Percentiles rank a stretch among this genome's conserved stretches.
These are phyloP conservation scores for Colletotrichum paranaense DNA, from an alignment of 2,329 filamentous ascomycete species.

Conservation along the genomic window DNA sequence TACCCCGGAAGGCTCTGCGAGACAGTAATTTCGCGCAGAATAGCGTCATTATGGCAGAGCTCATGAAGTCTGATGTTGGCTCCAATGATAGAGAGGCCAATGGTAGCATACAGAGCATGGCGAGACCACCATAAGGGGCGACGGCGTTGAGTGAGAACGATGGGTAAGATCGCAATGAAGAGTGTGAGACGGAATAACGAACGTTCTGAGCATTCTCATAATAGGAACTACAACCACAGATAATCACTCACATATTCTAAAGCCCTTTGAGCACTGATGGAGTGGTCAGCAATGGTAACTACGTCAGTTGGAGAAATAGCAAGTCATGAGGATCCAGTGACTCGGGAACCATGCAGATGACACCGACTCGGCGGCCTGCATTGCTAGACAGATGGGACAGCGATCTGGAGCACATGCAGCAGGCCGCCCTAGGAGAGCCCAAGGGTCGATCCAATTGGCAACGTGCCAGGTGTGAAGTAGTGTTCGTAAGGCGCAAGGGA, in stretches of 20 bases:
- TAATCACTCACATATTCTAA: not conserved
- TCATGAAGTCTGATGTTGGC: not conserved
- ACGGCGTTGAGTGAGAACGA: not conserved
- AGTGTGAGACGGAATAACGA: not conserved
- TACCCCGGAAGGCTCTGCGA: not conserved
- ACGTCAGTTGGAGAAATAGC: not conserved
- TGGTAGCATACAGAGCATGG: not conserved
- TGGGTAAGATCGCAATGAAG: too few relatives aligned
- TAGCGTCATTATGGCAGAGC: not conserved
- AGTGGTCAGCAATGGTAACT: not conserved
- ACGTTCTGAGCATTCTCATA: not conserved
- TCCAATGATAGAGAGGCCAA: not conserved
- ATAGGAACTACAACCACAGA: not conserved
- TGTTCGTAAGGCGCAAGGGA: not conserved
- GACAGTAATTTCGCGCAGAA: not conserved
- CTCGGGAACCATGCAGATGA: conserved; percentile 24
- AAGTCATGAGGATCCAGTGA: conserved; percentile 24
- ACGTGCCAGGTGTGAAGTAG: not conserved
- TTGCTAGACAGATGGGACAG: conserved; percentile 6
- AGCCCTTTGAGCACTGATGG: too few relatives aligned
- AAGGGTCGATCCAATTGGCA: not conserved
- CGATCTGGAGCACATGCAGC: conserved; percentile 23
- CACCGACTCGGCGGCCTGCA: conserved; percentile 15
- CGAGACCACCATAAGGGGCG: not conserved
- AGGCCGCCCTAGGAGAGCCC: not conserved